A percentile compares a stretch with the other conserved stretches of the same genome.
Evolutionary conservation across 129 eudicot genomes (phyloP).

Genomic region (Cynara cardunculus): DNA sequence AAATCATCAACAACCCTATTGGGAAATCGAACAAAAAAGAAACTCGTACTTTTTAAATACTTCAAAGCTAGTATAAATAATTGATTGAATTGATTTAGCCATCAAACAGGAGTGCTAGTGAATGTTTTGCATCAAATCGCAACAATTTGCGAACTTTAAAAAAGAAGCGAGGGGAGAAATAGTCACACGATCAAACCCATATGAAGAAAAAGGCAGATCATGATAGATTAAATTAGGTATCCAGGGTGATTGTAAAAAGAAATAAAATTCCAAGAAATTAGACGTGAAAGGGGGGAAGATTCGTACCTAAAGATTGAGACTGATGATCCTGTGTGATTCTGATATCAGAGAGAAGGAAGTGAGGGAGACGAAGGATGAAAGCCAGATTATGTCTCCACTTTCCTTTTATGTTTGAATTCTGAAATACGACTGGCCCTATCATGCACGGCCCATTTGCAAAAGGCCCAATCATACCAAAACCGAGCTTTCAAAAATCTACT

Average conservation of each 20-base stretch:
- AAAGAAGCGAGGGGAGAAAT: not conserved
- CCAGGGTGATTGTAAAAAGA: not conserved
- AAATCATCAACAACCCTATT: not conserved
- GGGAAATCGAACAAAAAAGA: not conserved
- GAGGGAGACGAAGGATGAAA: slow-evolving; percentile 20
- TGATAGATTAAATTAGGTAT: not conserved
- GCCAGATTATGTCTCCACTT: not conserved
- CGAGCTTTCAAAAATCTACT: too few relatives aligned
- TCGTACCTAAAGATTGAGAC: slow-evolving; percentile 25
- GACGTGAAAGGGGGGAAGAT: not conserved
- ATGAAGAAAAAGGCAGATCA: not conserved
- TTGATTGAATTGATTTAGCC: not conserved
- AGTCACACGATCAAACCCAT: slow-evolving; percentile 7
- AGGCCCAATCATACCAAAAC: not conserved
- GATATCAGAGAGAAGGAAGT: slow-evolving; percentile 7
- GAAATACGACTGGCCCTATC: not conserved
- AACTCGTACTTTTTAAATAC: not conserved
- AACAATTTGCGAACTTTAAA: not conserved
- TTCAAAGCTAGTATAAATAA: not conserved
- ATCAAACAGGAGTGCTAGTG: not conserved
- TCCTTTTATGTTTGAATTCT: not conserved
- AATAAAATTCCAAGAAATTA: not conserved
- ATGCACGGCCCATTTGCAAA: not conserved
- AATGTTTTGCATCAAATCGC: not conserved
- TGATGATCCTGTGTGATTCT: slow-evolving; percentile 16